Evolutionary conservation across 495 filamentous ascomycete species (phyloP).

Genomic region (Penicillium samsonianum): DNA sequence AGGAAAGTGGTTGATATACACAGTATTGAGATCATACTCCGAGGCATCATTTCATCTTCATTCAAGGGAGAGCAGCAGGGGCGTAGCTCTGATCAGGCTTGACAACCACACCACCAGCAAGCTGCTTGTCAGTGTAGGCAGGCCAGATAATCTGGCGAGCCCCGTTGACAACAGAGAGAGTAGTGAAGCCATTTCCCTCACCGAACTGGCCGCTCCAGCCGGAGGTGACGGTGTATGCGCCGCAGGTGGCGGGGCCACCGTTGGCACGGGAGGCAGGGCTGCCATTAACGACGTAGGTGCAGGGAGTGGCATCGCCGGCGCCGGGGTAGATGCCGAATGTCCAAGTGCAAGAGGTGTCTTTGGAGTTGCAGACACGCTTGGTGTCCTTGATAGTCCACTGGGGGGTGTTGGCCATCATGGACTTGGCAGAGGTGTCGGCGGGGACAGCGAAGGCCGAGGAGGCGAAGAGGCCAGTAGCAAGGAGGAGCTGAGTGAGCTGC

Average conservation of each 20-base stretch:
- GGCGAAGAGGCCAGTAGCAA: constrained; percentile 38
- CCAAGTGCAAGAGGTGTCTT: constrained; percentile 49
- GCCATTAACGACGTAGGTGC: constrained; percentile 45
- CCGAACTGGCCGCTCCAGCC: constrained; percentile 60
- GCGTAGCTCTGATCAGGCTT: constrained; percentile 56
- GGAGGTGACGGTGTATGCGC: constrained; percentile 52
- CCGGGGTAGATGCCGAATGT: constrained; percentile 49
- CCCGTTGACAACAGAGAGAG: constrained; percentile 45
- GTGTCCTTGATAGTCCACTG: constrained; percentile 52
- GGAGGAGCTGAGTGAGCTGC: constrained; percentile 47
- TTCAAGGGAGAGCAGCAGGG: constrained; percentile 40
- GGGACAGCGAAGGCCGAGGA: constrained; percentile 43
- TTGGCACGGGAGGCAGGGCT: constrained; percentile 41
- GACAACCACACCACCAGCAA: constrained; percentile 47
- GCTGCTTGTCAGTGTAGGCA: constrained; percentile 49
- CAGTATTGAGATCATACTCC: neutral
- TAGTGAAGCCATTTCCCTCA: constrained; percentile 53
- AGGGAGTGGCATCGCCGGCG: constrained; percentile 30
- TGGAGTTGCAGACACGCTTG: constrained; percentile 48
- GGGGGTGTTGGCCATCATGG: constrained; percentile 43
- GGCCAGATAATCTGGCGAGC: constrained; percentile 50
- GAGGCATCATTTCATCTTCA: neutral
- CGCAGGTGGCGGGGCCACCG: constrained; percentile 45
- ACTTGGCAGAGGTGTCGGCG: constrained; percentile 17
- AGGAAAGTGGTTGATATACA: constrained; percentile 9